phyloP scores from a whole-genome alignment of 257 asterid genomes.

The Penstemon newberryi region DNA sequence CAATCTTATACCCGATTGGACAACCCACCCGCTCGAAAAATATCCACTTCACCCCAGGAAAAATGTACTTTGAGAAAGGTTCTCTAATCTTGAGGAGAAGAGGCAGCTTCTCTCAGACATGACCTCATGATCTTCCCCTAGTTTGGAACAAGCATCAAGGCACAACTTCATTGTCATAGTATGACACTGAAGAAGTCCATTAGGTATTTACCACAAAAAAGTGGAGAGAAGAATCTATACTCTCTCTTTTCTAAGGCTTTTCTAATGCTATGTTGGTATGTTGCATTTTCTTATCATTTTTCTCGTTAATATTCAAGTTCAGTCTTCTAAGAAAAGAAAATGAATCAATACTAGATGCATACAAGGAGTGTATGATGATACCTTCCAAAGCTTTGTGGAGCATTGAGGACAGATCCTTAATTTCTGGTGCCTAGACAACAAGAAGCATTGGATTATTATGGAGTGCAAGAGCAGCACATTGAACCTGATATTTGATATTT shows the following conservation, averaged over 20 bases:
- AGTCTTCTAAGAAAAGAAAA: no score
- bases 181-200: no score
- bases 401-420: constrained; percentile 80
- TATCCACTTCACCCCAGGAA: no score
- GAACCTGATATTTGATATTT: constrained; percentile 47
- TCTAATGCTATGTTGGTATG: no score
- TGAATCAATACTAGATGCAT: no score
- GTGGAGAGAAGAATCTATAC: no score
- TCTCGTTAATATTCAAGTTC: no score
- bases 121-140: constrained; percentile 70
- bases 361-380: constrained; percentile 49
- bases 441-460: constrained; percentile 8
- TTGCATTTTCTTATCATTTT: no score
- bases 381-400: constrained; percentile 94
- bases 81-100: constrained; percentile 42
- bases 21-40: no score
- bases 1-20: no score
- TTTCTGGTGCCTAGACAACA: constrained; percentile 60
- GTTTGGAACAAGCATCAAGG: constrained; percentile 89
- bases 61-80: not conserved
- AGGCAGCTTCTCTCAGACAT: constrained; percentile 64
- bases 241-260: no score
- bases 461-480: constrained; percentile 20
- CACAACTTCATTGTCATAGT: constrained; percentile 58
- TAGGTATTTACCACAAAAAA: no score